Base-by-base conservation (phyloP, 257 asterid genomes). In the Penstemon barbatus region DNA sequence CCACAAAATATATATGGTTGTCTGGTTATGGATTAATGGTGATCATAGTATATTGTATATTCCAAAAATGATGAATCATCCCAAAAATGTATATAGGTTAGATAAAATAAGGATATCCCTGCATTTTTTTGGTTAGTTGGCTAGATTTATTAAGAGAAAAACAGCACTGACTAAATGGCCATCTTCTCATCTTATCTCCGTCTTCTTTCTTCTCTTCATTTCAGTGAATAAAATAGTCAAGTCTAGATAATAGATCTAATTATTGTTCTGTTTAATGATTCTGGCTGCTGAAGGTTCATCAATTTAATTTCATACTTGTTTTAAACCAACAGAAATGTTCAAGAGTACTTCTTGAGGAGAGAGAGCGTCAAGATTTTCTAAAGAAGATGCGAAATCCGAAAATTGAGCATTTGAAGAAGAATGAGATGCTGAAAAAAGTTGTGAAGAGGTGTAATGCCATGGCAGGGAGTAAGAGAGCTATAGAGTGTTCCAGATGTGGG, bases 351-450 rank as follows among this genome's bases (percentile, higher is more conserved):
- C 88, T 93, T 66, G 75, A 42, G 11, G 99, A 90, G 68, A 82
- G 79, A 63, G 83, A 66, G 2, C 85, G 87, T 63, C 80, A 55
- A 44, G 80, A 41, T 7, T 73, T 60, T 73, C 78, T 93, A 63
- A 83, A 65, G 85, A 84, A 77, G 83, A 93, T 90, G 88, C 84
- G 99, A 74, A 88, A 72, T 80, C 85, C 89, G 10, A 85, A 61
- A 71, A 12, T 50, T 37, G 99, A 93, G 72, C 87, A 77, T 56
- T 74, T 90, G 81, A 79, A 38, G 78, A 93, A 90, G 87, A 76
- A 10, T 58, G 95, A 74, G 53, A 8, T 74, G 48, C 68, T 74
- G 44, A 90, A 88, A 76, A 48, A 0, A 38, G 80, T 88, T 8
- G 88, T 90, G 50, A 83, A 81, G 79, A 90, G 36, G 77, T 90